Base-by-base conservation (phyloP, 805 yeast species). In the Saccharomycopsis malanga region DNA sequence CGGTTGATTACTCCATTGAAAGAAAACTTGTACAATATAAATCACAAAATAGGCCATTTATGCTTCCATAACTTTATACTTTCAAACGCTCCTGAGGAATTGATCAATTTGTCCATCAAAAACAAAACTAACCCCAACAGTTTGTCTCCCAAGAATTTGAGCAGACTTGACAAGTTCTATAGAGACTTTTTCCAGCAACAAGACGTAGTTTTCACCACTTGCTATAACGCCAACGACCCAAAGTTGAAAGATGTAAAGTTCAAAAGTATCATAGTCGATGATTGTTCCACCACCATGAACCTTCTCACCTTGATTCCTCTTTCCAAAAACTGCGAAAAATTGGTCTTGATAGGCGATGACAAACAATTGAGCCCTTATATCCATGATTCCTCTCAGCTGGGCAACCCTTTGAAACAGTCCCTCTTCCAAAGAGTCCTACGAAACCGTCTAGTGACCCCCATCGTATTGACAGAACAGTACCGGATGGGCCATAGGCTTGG, bases 291-390 rank as follows among this genome's bases (percentile, higher is more conserved):
- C n/a, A 47, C 50, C 17, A 42, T 50, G 51, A 49, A 52, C 32
- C 42, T 49, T 25, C 35, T 52, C 18, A 37, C 53, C 21, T 46
- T 52, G 24, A 20, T 49, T 17, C 55, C 55, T 10, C 29, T 52
- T 18, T 38, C 51, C 23, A 49, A 39, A 36, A 45, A 52, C 29
- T 49, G 53, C 18, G 51, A 49, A 2, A 52, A 50, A 39, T 42
- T 52, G 24, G 45, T 52, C 20, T 27, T 52, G 18, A 80, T 52
- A 17, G 83, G 83, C 44, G 83, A 78, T 58, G 82, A 77, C 59
- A 79, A 76, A 60, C 83, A 77, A 61, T 66, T 77, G 53, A 81
- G 81, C 3, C 83, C 83, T 12, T 49, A 46, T 1, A 78, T 76
- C 22, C 72, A 77, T 37, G 58, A 73, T 27, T 21, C 18, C 10